These are phyloP conservation scores for Uronychia binucleata DNA, from an alignment of 73 alveolate genomes.

Conservation along the genomic window DNA sequence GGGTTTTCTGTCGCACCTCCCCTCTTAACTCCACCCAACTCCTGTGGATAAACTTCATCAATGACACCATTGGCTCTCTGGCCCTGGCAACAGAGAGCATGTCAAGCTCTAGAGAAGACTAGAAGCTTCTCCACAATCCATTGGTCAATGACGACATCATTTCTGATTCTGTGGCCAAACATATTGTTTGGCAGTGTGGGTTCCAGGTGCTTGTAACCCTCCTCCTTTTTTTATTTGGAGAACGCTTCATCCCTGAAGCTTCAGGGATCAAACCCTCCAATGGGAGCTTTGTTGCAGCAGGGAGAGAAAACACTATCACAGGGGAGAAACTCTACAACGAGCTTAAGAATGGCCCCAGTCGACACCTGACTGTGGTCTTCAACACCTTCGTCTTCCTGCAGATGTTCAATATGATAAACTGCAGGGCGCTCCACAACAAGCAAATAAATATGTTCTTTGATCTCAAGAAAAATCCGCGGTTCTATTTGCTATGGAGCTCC, in stretches of 20 bases:
- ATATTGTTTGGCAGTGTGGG: background rate
- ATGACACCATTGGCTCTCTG: slow-evolving; percentile 80
- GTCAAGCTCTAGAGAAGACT: background rate
- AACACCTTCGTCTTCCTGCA: background rate
- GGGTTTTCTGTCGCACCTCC: slow-evolving; percentile 53
- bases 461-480: background rate
- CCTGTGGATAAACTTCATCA: slow-evolving; percentile 85
- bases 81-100: background rate
- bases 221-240: background rate
- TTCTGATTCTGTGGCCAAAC: background rate
- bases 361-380: background rate
- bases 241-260: background rate
- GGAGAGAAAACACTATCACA: background rate
- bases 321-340: background rate
- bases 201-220: background rate
- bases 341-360: background rate
- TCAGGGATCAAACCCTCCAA: background rate
- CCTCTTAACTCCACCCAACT: slow-evolving; percentile 70
- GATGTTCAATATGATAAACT: background rate
- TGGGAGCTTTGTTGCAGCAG: background rate
- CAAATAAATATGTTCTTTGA: background rate
- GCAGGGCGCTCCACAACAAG: background rate
- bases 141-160: background rate
- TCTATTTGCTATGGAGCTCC: background rate
- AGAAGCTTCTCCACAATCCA: background rate